Evolutionary conservation across 169 alveolate genomes (phyloP), one percentile per base, ranked within the genome.

Genomic region (Eimeria zaria): DNA sequence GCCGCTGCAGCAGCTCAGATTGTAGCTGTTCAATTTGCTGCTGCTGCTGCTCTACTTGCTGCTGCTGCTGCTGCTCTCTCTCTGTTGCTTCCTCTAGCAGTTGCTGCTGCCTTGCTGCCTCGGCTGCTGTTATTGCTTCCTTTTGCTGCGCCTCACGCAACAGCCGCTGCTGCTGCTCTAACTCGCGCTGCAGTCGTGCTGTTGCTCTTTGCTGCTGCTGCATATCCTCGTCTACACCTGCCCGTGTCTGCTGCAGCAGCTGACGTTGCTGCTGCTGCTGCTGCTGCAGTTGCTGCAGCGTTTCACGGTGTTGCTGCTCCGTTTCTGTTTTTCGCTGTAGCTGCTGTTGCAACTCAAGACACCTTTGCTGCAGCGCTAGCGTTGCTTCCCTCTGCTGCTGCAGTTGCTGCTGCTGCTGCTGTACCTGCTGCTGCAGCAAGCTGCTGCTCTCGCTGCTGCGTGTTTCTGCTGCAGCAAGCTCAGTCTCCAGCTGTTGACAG

Each of bases 81-180:
- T 60, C 39, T 62, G 39, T 12, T 30, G 92, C 92, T 60, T 58
- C 62, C 92, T 84, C 60, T 36, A 84, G 92, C 80, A 58, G 80
- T 20, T 84, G 80, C 78, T 60, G 80, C 39, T 58, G 58, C 62
- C 22, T 39, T 6, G 92, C 16, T 7, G 24, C 74, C 60, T 84
- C 80, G 30, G 92, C 92, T 60, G 74, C 60, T 44, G 18, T 2
- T 16, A 60, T 24, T 0, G n/a, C 78, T n/a, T 84, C 92, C 58
- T 39, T 58, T n/a, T 84, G 92, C 92, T 84, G 92, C 92, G 92
- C 92, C 27, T 30, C 60, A 6, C 60, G 92, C 92, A 84, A 80
- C 74, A 84, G 92, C 78, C 39, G 92, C 92, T 60, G 92, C 92
- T 84, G 92, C 92, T 84, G 80, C 78, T 58, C 55, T 39, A 84